phyloP scores from a whole-genome alignment of 2,329 filamentous ascomycete genomes.

The Diplodia scrobiculata region DNA sequence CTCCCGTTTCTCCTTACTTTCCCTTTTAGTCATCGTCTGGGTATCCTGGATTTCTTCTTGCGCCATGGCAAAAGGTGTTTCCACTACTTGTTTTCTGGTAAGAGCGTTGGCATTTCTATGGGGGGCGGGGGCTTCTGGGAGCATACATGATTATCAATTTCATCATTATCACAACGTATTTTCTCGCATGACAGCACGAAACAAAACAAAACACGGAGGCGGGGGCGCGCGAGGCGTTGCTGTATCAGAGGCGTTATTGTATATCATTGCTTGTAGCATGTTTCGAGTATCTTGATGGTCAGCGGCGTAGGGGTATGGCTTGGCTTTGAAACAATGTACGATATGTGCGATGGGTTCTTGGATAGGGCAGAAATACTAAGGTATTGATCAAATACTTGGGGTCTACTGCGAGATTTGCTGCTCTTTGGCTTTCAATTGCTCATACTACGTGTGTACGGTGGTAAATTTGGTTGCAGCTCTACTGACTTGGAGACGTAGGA shows the following conservation, averaged over 20 bases:
- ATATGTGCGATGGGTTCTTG: background rate
- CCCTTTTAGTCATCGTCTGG: background rate
- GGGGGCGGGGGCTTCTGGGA: background rate
- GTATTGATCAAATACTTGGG: background rate
- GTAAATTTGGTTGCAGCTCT: background rate
- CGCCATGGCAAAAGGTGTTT: slow-evolving; percentile 16
- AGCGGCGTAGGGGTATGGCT: background rate
- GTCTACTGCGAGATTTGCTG: background rate
- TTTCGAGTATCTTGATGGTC: background rate
- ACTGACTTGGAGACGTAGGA: background rate
- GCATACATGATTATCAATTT: slow-evolving; percentile 12
- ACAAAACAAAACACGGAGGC: background rate
- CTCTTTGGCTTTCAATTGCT: no score
- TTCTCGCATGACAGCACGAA: background rate
- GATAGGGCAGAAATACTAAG: background rate
- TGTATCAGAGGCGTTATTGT: background rate
- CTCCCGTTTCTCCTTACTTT: background rate
- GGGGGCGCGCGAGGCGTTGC: background rate
- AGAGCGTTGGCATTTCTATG: background rate
- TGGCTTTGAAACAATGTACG: background rate
- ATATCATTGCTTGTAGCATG: background rate
- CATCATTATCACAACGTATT: background rate
- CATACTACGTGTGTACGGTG: background rate
- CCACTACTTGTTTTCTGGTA: background rate
- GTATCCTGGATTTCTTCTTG: background rate